A percentile compares a stretch with the other conserved stretches of the same genome.
Conservation (phyloP, 23 red algal genomes). For the Gracilaria caudata region DNA sequence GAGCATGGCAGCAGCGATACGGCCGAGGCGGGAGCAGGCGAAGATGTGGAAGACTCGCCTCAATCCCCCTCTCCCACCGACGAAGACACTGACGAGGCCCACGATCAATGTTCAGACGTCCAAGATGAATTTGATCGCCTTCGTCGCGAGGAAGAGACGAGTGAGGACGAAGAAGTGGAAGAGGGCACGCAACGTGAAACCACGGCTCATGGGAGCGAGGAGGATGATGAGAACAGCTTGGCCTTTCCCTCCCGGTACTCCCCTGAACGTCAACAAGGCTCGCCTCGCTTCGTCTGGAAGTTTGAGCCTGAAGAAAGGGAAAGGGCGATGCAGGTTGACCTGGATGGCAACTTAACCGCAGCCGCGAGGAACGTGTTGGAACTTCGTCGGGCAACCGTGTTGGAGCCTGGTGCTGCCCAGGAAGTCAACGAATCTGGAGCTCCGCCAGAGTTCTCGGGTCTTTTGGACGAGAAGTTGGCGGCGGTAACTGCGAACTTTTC, state of each 20-base stretch:
- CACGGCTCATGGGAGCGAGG: not conserved
- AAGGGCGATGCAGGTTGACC: not conserved
- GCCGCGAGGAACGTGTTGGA: not conserved
- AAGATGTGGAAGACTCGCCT: not conserved
- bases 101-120: not conserved
- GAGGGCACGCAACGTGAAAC: not conserved
- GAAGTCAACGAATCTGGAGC: not conserved
- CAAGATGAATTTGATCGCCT: not conserved
- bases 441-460: not conserved
- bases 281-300: not conserved
- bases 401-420: not conserved
- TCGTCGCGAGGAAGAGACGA: not conserved
- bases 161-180: not conserved
- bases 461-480: not conserved
- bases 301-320: not conserved
- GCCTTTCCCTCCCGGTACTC: not conserved
- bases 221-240: not conserved
- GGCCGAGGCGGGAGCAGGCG: not conserved
- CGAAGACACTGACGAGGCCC: not conserved
- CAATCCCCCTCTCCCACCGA: not conserved
- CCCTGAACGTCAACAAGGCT: not conserved
- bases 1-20: not conserved
- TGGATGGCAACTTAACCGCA: constrained; percentile 3
- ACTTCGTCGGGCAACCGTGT: not conserved
- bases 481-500: not conserved